A percentile compares a stretch with the other conserved stretches of the same genome.
These are phyloP conservation scores for Carex scoparia DNA, from an alignment of 176 grass and related monocot species.

Conservation along the genomic window DNA sequence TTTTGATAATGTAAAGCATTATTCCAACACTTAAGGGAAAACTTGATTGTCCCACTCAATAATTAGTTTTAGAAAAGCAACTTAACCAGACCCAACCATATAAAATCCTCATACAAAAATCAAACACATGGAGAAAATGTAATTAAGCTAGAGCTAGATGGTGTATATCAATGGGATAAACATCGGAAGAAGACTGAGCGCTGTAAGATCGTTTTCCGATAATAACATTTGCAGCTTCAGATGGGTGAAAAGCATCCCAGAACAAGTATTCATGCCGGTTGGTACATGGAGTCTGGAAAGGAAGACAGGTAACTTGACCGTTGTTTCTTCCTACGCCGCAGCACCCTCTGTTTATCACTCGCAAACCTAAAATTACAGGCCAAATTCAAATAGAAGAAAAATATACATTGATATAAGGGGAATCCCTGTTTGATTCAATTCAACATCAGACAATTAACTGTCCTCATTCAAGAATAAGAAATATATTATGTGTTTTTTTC, in stretches of 20 bases:
- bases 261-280: conserved; percentile 83
- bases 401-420: background rate
- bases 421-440: background rate
- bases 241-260: conserved; percentile 95
- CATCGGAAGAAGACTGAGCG: conserved; percentile 48
- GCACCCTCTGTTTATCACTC: conserved; percentile 62
- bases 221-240: conserved; percentile 73
- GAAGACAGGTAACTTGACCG: conserved; percentile 87
- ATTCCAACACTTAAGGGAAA: conserved; percentile 2
- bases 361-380: conserved; percentile 40
- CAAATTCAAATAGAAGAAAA: background rate
- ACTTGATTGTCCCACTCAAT: conserved; percentile 1
- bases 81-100: background rate
- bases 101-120: background rate
- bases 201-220: conserved; percentile 64
- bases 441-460: background rate
- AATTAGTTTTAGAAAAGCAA: background rate
- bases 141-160: conserved; percentile 48
- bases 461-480: background rate
- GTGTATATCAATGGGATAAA: conserved; percentile 62
- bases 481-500: background rate
- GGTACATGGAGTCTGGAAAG: conserved; percentile 66
- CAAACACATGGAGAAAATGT: background rate
- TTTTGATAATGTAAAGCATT: background rate
- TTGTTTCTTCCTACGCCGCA: conserved; percentile 99